These are phyloP conservation scores for Daldinia sp. DNA, from an alignment of 2,329 filamentous ascomycete genomes.

Conservation along the genomic window DNA sequence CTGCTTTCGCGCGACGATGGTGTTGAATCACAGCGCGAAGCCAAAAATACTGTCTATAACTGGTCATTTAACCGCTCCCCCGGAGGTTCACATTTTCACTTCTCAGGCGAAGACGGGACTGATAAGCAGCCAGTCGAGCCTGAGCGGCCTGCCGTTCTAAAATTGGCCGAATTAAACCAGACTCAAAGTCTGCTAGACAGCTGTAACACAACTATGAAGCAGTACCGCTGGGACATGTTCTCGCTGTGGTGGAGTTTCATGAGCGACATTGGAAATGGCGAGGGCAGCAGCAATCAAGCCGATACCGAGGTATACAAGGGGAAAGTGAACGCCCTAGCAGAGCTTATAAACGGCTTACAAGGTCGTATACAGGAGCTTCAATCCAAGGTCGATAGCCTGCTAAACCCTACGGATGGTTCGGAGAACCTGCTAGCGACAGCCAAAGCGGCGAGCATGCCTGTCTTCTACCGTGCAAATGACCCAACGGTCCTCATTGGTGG, in stretches of 20 bases:
- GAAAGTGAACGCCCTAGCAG: neutral
- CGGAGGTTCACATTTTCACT: constrained; percentile 48
- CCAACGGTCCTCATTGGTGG: constrained; percentile 56
- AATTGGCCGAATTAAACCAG: constrained; percentile 44
- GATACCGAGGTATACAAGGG: neutral
- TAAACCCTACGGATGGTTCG: neutral
- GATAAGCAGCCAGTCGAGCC: constrained; percentile 15
- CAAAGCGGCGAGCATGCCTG: neutral
- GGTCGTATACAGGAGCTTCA: neutral
- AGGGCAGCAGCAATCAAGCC: neutral
- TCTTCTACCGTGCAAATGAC: constrained; percentile 51
- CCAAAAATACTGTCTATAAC: constrained; percentile 50
- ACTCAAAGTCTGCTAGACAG: constrained; percentile 45
- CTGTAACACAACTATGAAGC: constrained; percentile 32
- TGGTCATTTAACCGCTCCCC: constrained; percentile 46
- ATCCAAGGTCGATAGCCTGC: neutral
- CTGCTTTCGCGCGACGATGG: constrained; percentile 51
- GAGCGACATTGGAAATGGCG: constrained; percentile 40
- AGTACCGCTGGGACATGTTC: constrained; percentile 57
- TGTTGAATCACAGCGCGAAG: constrained; percentile 50
- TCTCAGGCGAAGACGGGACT: constrained; percentile 40
- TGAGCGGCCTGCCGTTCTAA: constrained; percentile 6
- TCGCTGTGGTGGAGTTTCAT: constrained; percentile 58
- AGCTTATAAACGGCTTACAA: neutral
- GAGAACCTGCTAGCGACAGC: neutral